Conservation (phyloP, 805 yeast genomes). For the Starmerella cellae region DNA sequence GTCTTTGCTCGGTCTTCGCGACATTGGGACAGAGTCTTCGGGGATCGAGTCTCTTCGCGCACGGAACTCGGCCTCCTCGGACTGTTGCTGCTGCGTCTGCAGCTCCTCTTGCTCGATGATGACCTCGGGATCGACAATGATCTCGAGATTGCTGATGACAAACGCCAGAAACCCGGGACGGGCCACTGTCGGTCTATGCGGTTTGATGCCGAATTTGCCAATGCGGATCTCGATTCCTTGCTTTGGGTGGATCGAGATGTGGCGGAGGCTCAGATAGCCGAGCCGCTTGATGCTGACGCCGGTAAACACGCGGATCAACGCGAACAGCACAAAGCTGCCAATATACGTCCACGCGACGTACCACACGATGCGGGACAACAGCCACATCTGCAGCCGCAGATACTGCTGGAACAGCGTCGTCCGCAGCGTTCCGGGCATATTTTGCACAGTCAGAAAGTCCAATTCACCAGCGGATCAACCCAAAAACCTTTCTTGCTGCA, state of each 20-base stretch:
- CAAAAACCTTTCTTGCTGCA: no score
- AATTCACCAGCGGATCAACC: no score
- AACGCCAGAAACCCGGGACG: constrained; percentile 31
- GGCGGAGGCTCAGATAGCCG: constrained; percentile 31
- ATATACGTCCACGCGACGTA: constrained; percentile 20
- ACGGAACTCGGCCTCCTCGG: neutral
- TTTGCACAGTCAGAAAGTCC: no score
- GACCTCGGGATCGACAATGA: constrained; percentile 22
- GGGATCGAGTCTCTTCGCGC: neutral
- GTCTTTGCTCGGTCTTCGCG: neutral
- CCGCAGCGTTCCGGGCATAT: constrained; percentile 2
- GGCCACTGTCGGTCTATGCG: constrained; percentile 32
- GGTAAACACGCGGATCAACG: constrained; percentile 29
- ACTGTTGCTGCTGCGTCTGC: neutral
- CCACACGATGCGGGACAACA: constrained; percentile 19
- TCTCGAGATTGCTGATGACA: constrained; percentile 25
- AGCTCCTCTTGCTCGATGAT: constrained; percentile 8
- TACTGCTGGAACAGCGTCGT: constrained; percentile 18
- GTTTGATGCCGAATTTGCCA: constrained; percentile 26
- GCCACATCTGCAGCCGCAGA: constrained; percentile 20
- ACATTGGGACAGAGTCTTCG: neutral
- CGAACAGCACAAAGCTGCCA: constrained; percentile 29
- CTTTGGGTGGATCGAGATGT: constrained; percentile 26
- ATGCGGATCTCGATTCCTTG: constrained; percentile 28
- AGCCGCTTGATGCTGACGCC: constrained; percentile 32